A percentile compares a stretch with the other conserved stretches of the same genome.
Evolutionary conservation across 208 protist genomes (phyloP).

Genomic region (Acanthamoeba triangularis): DNA sequence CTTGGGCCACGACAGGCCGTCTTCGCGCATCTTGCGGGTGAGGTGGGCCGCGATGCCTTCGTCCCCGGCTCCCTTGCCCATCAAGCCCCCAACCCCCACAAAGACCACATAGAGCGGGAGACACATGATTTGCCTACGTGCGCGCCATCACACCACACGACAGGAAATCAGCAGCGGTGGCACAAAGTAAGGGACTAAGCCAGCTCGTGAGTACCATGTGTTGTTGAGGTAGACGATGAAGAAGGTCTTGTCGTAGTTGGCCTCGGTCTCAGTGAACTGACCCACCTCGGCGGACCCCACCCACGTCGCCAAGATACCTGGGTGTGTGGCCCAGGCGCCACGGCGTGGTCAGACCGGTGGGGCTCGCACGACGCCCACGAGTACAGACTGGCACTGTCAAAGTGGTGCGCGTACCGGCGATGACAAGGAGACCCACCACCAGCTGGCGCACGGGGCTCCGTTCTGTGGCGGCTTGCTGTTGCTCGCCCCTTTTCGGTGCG

Average conservation of each 20-base stretch:
- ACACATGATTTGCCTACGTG: background rate
- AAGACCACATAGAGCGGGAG: conserved; percentile 9
- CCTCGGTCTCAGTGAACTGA: conserved; percentile 14
- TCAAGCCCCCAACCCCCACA: background rate
- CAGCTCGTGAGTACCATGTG: background rate
- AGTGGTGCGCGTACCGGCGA: background rate
- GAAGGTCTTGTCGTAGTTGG: conserved; percentile 16
- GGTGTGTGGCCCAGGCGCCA: background rate
- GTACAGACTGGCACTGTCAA: background rate
- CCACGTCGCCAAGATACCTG: conserved; percentile 24
- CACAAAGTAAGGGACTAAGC: background rate
- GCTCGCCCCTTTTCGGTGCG: too few relatives aligned
- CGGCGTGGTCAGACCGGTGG: background rate
- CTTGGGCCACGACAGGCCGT: conserved; percentile 17
- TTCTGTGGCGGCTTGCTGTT: background rate
- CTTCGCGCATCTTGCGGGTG: conserved; percentile 3
- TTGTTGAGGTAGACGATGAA: conserved; percentile 62
- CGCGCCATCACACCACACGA: background rate
- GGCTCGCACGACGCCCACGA: background rate
- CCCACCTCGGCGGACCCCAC: conserved; percentile 21
- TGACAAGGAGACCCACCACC: background rate
- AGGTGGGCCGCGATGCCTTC: background rate
- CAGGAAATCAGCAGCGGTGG: background rate
- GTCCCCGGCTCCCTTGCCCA: background rate
- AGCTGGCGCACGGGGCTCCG: background rate